Percentiles rank a stretch among this genome's conserved stretches.
phyloP scores from a whole-genome alignment of 306 rosid species.

The Trifolium fragiferum region DNA sequence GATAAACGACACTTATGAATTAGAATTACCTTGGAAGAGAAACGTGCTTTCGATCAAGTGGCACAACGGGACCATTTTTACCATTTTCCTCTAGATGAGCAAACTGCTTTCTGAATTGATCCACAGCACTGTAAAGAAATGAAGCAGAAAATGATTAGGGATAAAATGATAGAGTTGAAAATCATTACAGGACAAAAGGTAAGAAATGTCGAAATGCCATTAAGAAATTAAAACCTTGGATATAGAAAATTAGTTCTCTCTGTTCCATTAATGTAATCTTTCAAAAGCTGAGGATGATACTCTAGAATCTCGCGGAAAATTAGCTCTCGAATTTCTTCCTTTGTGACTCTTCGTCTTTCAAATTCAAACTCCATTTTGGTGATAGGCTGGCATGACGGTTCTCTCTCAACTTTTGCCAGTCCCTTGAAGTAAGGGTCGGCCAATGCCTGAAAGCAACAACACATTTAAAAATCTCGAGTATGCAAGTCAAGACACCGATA shows the following conservation, averaged over 20 bases:
- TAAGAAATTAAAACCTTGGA: slow-evolving; percentile 63
- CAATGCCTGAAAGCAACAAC: slow-evolving; percentile 66
- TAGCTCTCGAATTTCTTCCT: slow-evolving; percentile 90
- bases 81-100: slow-evolving; percentile 94
- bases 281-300: slow-evolving; percentile 94
- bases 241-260: slow-evolving; percentile 96
- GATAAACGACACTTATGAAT: slow-evolving; percentile 18
- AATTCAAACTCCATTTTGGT: slow-evolving; percentile 97
- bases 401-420: slow-evolving; percentile 85
- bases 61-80: slow-evolving; percentile 80
- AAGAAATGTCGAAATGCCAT: slow-evolving; percentile 12
- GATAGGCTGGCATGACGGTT: slow-evolving; percentile 96
- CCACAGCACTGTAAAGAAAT: slow-evolving; percentile 73
- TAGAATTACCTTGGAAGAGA: slow-evolving; percentile 91
- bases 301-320: slow-evolving; percentile 91
- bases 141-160: slow-evolving; percentile 31
- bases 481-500: slow-evolving; percentile 14
- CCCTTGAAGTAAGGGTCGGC: slow-evolving; percentile 94
- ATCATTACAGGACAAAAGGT: background rate
- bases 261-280: slow-evolving; percentile 89
- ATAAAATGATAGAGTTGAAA: slow-evolving; percentile 16
- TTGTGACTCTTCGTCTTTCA: slow-evolving; percentile 92
- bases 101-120: slow-evolving; percentile 94
- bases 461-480: slow-evolving; percentile 9
- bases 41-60: slow-evolving; percentile 88